Conservation (phyloP, 495 filamentous ascomycete genomes). For the Penicillium egyptiacum region DNA sequence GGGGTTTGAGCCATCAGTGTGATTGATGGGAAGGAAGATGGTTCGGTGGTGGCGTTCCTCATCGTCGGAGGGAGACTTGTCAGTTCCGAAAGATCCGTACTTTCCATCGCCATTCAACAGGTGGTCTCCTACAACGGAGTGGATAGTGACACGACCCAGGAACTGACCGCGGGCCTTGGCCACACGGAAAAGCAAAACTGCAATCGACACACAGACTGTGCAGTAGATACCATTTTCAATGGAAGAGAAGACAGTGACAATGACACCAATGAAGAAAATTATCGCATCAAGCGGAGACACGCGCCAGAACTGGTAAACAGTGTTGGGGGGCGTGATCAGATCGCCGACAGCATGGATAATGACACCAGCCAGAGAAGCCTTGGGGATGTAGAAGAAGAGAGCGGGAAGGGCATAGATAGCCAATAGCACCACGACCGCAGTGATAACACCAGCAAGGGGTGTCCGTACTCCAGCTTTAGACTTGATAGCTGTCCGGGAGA, state of each 20-base stretch:
- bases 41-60: slow-evolving; percentile 52
- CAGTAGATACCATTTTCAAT: slow-evolving; percentile 95
- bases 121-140: slow-evolving; percentile 85
- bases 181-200: slow-evolving; percentile 80
- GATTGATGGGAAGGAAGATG: slow-evolving; percentile 88
- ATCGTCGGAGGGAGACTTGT: slow-evolving; percentile 31
- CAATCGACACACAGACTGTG: slow-evolving; percentile 72
- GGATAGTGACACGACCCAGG: slow-evolving; percentile 82
- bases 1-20: slow-evolving; percentile 88
- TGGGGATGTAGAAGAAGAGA: slow-evolving; percentile 94
- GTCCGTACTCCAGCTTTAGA: slow-evolving; percentile 95
- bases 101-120: slow-evolving; percentile 61
- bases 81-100: slow-evolving; percentile 54
- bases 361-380: slow-evolving; percentile 80
- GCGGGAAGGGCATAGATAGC: slow-evolving; percentile 91
- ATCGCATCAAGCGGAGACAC: slow-evolving; percentile 86
- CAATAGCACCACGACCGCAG: slow-evolving; percentile 83
- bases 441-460: slow-evolving; percentile 89
- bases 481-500: slow-evolving; percentile 97
- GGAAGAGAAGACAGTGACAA: slow-evolving; percentile 82
- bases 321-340: slow-evolving; percentile 90
- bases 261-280: slow-evolving; percentile 92
- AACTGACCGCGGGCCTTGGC: slow-evolving; percentile 85
- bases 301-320: slow-evolving; percentile 93
- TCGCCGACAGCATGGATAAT: slow-evolving; percentile 98